Base-by-base conservation (phyloP, 306 rosid species). In the Purshia tridentata region DNA sequence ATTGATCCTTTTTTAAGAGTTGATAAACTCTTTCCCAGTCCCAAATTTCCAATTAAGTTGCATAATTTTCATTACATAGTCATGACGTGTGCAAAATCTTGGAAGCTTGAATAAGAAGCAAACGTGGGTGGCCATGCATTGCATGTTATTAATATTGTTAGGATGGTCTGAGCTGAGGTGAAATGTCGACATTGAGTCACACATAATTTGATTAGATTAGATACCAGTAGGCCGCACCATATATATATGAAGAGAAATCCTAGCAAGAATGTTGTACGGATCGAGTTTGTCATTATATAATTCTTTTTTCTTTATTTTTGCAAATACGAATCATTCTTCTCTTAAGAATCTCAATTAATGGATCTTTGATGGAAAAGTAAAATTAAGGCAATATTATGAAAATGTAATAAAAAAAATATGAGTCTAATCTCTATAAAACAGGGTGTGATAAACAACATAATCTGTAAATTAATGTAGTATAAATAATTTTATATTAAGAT, bases 181-280 rank as follows among this genome's bases (percentile, higher is more conserved):
- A 70, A 70, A 70, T 40, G 73, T 69, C 73, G 39, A 69, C 73
- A 52, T 69, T 40, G 8, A 12, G 15, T 35, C 37, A 11, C 16
- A 22, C 46, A 46, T 15, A 59, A 29, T 41, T 42, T 42, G 47
- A 42, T 41, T 45, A 41, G 51, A 44, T 44, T 29, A 29, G 2
- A 29, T 29, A 29, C 44, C 44, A 59, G 65, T 29, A 29, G 35
- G 51, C 47, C 45, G 52, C 52, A 65, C 23, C 41, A 22, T 29
- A 29, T 29, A 29, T 29, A 29, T 29, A 29, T 29, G n/a, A n/a
- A 60, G 40, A 3, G 11, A 65, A 46, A 45, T 65, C 70, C 22
- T 20, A 19, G 19, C 69, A 12, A 1, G 69, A 65, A 45, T 46
- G 5, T 29, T 6, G 20, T 6, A 46, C 10, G 10, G 18, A n/a